Conservation (phyloP, 768 basidiomycete genomes). For the Obba rivulosa region DNA sequence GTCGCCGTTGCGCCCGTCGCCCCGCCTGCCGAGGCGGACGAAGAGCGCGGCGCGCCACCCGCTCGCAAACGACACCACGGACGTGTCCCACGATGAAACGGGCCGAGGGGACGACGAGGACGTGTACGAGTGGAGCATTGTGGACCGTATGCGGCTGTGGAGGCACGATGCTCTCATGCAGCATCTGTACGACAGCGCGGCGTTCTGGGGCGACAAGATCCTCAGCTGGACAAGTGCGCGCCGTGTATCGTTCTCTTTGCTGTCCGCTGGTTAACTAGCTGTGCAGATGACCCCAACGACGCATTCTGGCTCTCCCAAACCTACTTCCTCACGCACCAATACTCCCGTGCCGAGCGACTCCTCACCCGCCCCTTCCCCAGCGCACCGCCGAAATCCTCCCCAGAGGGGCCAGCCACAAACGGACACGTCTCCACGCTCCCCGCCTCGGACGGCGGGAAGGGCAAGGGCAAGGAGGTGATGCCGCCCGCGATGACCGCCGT, state of each 20-base stretch:
- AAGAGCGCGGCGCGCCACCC: conserved; percentile 57
- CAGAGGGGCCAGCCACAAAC: conserved; percentile 29
- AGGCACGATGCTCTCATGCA: conserved; percentile 98
- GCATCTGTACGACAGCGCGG: conserved; percentile 94
- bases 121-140: conserved; percentile 58
- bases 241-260: background rate
- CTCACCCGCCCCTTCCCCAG: conserved; percentile 82
- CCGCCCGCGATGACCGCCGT: conserved; percentile 1
- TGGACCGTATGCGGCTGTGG: conserved; percentile 96
- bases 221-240: conserved; percentile 87
- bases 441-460: conserved; percentile 36
- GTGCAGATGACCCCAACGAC: conserved; percentile 87
- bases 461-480: conserved; percentile 55
- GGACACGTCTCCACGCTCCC: conserved; percentile 31
- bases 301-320: conserved; percentile 99
- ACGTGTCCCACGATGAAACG: conserved; percentile 67
- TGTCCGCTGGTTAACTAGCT: background rate
- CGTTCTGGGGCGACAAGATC: conserved; percentile 98
- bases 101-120: conserved; percentile 32
- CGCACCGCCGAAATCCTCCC: conserved; percentile 27
- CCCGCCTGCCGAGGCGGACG: conserved; percentile 46
- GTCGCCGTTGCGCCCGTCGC: conserved; percentile 68
- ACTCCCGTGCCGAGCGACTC: conserved; percentile 88
- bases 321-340: conserved; percentile 94
- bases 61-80: conserved; percentile 70